Conservation (phyloP, 2,329 filamentous ascomycete species). For the Fulvia fulva region DNA sequence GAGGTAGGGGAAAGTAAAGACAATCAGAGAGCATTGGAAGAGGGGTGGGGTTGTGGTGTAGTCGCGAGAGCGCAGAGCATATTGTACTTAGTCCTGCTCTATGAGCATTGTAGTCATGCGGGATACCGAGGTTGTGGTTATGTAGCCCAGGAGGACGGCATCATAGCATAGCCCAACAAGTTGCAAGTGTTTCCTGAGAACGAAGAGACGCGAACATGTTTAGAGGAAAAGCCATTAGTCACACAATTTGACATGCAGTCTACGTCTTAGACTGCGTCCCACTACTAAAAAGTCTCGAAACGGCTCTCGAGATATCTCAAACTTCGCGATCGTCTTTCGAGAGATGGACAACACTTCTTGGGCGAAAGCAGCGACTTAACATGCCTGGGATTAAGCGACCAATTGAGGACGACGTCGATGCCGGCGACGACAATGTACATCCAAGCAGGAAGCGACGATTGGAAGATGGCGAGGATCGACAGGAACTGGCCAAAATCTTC, state of each 20-base stretch:
- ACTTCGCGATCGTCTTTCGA: not conserved
- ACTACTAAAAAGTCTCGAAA: constrained; percentile 2
- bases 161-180: not conserved
- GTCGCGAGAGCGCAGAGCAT: not conserved
- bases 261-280: not conserved
- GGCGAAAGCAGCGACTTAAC: not conserved
- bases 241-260: not conserved
- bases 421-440: constrained; percentile 22
- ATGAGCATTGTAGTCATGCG: too few relatives aligned
- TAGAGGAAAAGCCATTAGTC: not conserved
- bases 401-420: constrained; percentile 13
- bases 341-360: not conserved
- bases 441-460: constrained; percentile 32
- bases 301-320: not conserved
- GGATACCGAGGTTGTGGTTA: too few relatives aligned
- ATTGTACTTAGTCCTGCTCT: not conserved
- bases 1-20: not conserved
- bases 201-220: not conserved
- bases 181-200: not conserved
- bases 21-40: not conserved
- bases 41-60: not conserved
- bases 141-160: not conserved
- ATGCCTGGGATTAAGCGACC: constrained; percentile 27
- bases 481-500: constrained; percentile 44
- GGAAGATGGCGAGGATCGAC: constrained; percentile 38